Evolutionary conservation across 2,329 filamentous ascomycete genomes (phyloP).

Genomic region (Neonectria coccinea): DNA sequence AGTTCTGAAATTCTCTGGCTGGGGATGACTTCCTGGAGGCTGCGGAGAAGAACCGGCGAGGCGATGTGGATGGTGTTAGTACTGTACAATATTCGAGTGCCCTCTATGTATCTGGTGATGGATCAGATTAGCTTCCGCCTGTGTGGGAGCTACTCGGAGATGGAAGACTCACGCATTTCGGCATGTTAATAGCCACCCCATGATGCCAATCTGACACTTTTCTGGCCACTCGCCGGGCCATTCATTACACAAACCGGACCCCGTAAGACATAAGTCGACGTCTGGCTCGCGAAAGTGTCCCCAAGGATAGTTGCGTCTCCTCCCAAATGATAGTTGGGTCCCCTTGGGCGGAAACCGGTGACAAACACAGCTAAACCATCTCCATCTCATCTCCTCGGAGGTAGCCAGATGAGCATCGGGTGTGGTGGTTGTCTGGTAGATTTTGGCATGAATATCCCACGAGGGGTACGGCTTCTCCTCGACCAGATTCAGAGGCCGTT

Average conservation of each 20-base stretch:
- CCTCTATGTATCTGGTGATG: conserved; percentile 42
- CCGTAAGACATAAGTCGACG: conserved; percentile 28
- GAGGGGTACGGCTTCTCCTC: conserved; percentile 13
- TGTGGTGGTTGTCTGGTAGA: conserved; percentile 17
- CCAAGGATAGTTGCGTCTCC: conserved; percentile 28
- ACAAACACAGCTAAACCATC: conserved; percentile 45
- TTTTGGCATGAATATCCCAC: conserved; percentile 21
- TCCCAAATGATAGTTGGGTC: conserved; percentile 25
- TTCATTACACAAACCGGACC: conserved; percentile 26
- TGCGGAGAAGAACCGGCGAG: conserved; percentile 30
- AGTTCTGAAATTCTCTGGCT: conserved; percentile 28
- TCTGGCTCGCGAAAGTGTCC: conserved; percentile 31
- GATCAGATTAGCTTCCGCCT: neutral
- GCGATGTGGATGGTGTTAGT: conserved; percentile 46
- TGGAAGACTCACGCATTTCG: conserved; percentile 40
- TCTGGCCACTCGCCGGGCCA: conserved; percentile 33
- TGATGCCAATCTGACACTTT: conserved; percentile 42
- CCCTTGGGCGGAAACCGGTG: conserved; percentile 35
- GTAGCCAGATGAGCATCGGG: conserved; percentile 19
- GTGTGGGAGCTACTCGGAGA: neutral
- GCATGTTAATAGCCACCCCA: conserved; percentile 48
- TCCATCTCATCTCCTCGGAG: conserved; percentile 33
- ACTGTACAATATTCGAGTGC: conserved; percentile 44
- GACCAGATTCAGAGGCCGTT: conserved; percentile 32
- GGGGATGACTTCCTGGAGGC: conserved; percentile 31